Evolutionary conservation across 1,284 basidiomycete genomes (phyloP).

Genomic region (Fomitopsis palustris): DNA sequence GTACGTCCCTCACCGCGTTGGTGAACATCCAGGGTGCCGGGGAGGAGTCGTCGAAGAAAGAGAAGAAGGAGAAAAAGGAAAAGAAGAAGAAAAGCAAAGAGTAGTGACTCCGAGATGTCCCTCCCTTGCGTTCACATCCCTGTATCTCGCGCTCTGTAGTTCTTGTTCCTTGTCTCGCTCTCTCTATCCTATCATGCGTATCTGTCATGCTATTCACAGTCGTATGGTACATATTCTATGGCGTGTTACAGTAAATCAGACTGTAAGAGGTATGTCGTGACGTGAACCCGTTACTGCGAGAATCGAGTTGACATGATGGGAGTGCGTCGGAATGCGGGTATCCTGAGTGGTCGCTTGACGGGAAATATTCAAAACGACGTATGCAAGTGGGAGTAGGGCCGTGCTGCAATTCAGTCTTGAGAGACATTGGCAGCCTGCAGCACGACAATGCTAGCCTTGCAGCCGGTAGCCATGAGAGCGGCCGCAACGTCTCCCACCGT

Average conservation of each 20-base stretch:
- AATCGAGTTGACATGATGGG: background rate
- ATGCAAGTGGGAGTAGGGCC: background rate
- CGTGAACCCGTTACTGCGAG: background rate
- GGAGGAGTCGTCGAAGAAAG: conserved; percentile 24
- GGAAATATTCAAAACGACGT: background rate
- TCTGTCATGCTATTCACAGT: background rate
- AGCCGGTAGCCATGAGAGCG: conserved; percentile 55
- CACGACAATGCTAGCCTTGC: conserved; percentile 63
- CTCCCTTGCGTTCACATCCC: conserved; percentile 3
- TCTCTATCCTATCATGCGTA: background rate
- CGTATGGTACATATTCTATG: background rate
- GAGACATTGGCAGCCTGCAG: conserved; percentile 52
- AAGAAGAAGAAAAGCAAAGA: conserved; percentile 46
- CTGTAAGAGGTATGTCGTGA: background rate
- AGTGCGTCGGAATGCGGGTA: background rate
- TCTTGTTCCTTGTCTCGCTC: background rate
- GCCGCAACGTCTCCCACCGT: conserved; percentile 75
- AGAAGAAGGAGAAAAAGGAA: conserved; percentile 23
- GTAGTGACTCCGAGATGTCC: conserved; percentile 5
- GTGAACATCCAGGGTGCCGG: conserved; percentile 18
- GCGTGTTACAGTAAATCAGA: conserved; percentile 2
- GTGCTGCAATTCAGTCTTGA: conserved; percentile 1
- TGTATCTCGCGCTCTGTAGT: conserved; percentile 4
- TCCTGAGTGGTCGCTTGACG: background rate
- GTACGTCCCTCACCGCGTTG: background rate